Percentiles rank a stretch among this genome's conserved stretches.
Conservation (phyloP, 1,284 basidiomycete species). For the Trametes sp. region DNA sequence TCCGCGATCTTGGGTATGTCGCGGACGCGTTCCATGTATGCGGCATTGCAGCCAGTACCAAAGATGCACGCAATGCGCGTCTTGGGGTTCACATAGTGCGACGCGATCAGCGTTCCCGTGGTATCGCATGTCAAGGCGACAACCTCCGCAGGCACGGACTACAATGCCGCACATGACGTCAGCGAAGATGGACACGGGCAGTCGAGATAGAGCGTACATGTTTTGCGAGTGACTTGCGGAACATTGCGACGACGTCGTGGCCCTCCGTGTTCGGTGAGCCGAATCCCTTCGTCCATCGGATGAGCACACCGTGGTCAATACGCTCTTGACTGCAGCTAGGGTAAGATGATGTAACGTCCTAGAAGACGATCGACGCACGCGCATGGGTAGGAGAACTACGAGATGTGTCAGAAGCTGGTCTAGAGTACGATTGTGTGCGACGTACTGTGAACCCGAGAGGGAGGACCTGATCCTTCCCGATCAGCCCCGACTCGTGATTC, state of each 20-base stretch:
- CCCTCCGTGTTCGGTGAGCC: slow-evolving; percentile 94
- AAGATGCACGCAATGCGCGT: slow-evolving; percentile 97
- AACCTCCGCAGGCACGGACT: slow-evolving; percentile 79
- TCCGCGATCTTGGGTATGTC: slow-evolving; percentile 82
- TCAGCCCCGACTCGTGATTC: slow-evolving; percentile 69
- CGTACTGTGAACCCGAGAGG: slow-evolving; percentile 94
- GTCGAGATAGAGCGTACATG: slow-evolving; percentile 53
- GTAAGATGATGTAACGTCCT: slow-evolving; percentile 1
- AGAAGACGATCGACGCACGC: slow-evolving; percentile 56
- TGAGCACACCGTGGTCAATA: slow-evolving; percentile 95
- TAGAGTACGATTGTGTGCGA: slow-evolving; percentile 21
- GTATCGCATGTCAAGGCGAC: slow-evolving; percentile 97
- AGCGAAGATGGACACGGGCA: slow-evolving; percentile 1
- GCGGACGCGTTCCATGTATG: slow-evolving; percentile 91
- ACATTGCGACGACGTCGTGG: slow-evolving; percentile 92
- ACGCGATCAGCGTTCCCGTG: slow-evolving; percentile 96
- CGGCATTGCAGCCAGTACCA: slow-evolving; percentile 98
- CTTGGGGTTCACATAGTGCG: slow-evolving; percentile 91
- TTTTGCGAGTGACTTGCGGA: slow-evolving; percentile 83
- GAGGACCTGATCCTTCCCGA: slow-evolving; percentile 76
- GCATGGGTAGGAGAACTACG: slow-evolving; percentile 93
- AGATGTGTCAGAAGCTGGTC: not conserved
- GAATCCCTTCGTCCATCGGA: slow-evolving; percentile 99
- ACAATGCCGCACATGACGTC: slow-evolving; percentile 20
- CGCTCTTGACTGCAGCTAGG: slow-evolving; percentile 73